Conservation (phyloP, 2,329 filamentous ascomycete species). For the Alternaria consortialis region DNA sequence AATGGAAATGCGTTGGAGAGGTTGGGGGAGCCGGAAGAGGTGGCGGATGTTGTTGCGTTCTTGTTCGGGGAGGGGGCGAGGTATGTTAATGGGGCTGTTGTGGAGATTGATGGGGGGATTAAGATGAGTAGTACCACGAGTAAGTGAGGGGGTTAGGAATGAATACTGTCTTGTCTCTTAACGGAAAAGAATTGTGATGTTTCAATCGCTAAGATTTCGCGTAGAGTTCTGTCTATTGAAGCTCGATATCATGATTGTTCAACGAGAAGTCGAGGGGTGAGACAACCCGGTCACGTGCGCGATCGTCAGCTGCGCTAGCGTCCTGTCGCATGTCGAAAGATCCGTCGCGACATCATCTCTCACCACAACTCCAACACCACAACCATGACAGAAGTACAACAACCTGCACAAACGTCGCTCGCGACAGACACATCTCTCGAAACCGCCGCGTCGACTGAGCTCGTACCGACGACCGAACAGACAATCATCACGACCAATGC, state of each 20-base stretch:
- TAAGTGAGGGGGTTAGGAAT: conserved; percentile 16
- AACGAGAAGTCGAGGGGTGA: conserved; percentile 1
- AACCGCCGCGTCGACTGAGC: conserved; percentile 34
- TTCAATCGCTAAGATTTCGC: not conserved
- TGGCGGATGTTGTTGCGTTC: conserved; percentile 61
- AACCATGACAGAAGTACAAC: conserved; percentile 44
- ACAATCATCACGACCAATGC: conserved; percentile 50
- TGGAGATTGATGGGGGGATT: conserved; percentile 60
- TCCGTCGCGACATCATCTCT: conserved; percentile 21
- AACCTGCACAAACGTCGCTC: conserved; percentile 30
- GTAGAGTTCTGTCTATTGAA: not conserved
- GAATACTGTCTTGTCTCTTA: not conserved
- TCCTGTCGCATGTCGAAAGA: conserved; percentile 25
- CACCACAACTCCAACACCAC: conserved; percentile 14
- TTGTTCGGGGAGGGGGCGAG: conserved; percentile 56
- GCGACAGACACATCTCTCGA: conserved; percentile 34
- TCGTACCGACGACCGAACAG: conserved; percentile 39
- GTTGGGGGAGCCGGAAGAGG: conserved; percentile 58
- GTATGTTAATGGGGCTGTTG: conserved; percentile 60
- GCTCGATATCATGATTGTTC: not conserved
- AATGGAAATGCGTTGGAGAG: conserved; percentile 54
- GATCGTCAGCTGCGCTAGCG: conserved; percentile 19
- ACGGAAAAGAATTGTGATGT: not conserved
- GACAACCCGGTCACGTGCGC: conserved; percentile 59
- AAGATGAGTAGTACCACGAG: conserved; percentile 42